Evolutionary conservation across 345 rosid species (phyloP), one percentile per base, ranked within the genome.

Genomic region (Citrus cavaleriei): DNA sequence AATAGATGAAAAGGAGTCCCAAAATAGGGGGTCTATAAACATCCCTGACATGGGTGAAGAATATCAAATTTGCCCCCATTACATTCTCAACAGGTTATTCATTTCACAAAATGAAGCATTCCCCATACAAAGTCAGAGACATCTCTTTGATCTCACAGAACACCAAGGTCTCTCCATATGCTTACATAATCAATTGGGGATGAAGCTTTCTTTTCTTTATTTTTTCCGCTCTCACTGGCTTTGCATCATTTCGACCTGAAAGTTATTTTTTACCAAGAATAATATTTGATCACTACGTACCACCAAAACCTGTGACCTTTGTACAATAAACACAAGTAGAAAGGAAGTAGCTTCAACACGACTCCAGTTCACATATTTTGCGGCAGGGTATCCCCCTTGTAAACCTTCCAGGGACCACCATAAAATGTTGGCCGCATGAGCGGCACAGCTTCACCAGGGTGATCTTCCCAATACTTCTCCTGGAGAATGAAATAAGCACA

Each of bases 401-500:
- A 74, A 57, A 95, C 94, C 82, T 77, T 91, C 98, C 98, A 93
- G 27, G 98, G 98, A 70, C 97, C 95, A 69, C 70, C 66, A 70
- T 95, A 93, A 79, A 89, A 95, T 78, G 80, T 70, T 35, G 98
- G 97, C 83, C 82, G 85, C 98, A 93, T 89, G 7, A 95, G 85
- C 30, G 95, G 98, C 82, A 95, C 97, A 2, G 81, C 87, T 81
- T 95, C 85, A 10, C 98, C 95, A 12, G 97, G 98, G 38, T 91
- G 98, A 69, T 91, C 98, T 86, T 93, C 97, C 98, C 97, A 95
- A 86, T 90, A 93, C 62, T 88, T 92, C 86, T 92, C 98, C 97
- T 93, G 91, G 81, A 63, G 72, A 81, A 70, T 5, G 81, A 46
- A 81, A 78, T n/a, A 68, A 72, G 25, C 68, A 73, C 61, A 76